phyloP scores from a whole-genome alignment of 257 asterid genomes.

The Nicotiana undulata region DNA sequence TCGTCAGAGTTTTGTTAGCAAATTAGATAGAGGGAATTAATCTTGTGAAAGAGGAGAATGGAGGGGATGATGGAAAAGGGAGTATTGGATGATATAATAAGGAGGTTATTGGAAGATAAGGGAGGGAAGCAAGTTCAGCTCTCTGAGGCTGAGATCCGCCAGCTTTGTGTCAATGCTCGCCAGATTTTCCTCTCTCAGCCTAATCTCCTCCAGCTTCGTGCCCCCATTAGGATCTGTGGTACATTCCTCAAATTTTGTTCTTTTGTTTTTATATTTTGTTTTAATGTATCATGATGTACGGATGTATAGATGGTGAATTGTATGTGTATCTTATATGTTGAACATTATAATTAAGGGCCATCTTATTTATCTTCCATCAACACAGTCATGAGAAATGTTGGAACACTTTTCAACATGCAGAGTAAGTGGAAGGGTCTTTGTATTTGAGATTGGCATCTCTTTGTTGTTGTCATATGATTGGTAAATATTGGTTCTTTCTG shows the following conservation, averaged over 20 bases:
- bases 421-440: neutral
- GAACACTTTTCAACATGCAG: neutral
- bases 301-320: neutral
- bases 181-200: slow-evolving; percentile 76
- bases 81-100: slow-evolving; percentile 72
- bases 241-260: neutral
- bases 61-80: slow-evolving; percentile 74
- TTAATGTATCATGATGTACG: neutral
- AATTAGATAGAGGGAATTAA: neutral
- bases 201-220: slow-evolving; percentile 53
- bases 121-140: slow-evolving; percentile 90
- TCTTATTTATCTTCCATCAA: too few species aligned
- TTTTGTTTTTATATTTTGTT: neutral
- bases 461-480: neutral
- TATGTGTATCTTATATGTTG: too few species aligned
- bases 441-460: neutral
- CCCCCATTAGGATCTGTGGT: slow-evolving; percentile 91
- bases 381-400: neutral
- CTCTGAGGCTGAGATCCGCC: slow-evolving; percentile 97
- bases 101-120: slow-evolving; percentile 72
- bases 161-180: slow-evolving; percentile 77
- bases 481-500: neutral
- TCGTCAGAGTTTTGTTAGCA: neutral
- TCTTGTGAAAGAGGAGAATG: slow-evolving; percentile 33
- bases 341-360: too few species aligned